phyloP scores from a whole-genome alignment of 208 protist genomes.

The Hexamita inflata region DNA sequence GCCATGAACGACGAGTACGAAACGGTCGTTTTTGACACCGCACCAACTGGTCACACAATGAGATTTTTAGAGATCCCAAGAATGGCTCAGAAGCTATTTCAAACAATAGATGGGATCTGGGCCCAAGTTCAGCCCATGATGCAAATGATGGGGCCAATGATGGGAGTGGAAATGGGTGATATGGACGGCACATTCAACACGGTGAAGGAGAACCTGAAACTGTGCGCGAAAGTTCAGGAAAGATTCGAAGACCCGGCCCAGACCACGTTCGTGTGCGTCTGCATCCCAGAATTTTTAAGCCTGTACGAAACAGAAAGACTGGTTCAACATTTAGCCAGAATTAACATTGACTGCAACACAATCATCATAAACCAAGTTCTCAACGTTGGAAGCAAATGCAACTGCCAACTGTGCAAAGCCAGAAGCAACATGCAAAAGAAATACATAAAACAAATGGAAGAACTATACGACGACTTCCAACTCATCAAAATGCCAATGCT shows the following conservation, averaged over 20 bases:
- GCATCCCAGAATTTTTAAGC: conserved; percentile 91
- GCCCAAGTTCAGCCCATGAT: background rate
- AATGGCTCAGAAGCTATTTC: conserved; percentile 31
- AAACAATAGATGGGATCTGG: background rate
- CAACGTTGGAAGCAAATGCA: background rate
- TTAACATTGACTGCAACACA: conserved; percentile 64
- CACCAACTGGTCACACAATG: conserved; percentile 92
- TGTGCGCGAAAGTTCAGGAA: conserved; percentile 24
- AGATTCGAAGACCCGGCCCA: conserved; percentile 41
- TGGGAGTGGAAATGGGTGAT: background rate
- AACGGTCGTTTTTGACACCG: conserved; percentile 92
- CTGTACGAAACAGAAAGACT: conserved; percentile 94
- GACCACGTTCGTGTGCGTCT: conserved; percentile 90
- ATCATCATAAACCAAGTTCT: conserved; percentile 27
- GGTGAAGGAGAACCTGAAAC: background rate
- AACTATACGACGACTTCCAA: conserved; percentile 30
- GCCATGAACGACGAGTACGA: conserved; percentile 67
- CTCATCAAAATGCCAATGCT: background rate
- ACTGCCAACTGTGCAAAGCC: conserved; percentile 4
- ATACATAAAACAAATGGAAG: conserved; percentile 22
- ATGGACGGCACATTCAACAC: background rate
- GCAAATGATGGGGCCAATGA: background rate
- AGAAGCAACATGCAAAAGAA: conserved; percentile 16
- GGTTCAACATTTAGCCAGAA: conserved; percentile 73
- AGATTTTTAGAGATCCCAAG: conserved; percentile 71